phyloP scores from a whole-genome alignment of 2,329 filamentous ascomycete genomes.

The Cercospora canescens region DNA sequence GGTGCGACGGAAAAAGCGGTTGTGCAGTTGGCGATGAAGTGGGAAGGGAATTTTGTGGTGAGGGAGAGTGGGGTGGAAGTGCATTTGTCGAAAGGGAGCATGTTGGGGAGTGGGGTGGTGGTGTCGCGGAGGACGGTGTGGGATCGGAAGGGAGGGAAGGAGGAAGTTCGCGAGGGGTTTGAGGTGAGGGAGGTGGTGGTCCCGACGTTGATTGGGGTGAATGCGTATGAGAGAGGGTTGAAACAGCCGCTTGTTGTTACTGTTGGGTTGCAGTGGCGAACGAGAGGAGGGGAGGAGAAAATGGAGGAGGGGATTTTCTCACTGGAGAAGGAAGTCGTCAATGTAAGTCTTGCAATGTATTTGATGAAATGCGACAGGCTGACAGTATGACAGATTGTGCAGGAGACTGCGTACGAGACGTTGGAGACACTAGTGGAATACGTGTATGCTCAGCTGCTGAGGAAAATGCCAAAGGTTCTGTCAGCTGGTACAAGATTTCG shows the following conservation, averaged over 20 bases:
- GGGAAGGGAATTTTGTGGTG: constrained; percentile 24
- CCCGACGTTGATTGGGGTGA: constrained; percentile 71
- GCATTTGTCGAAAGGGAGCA: constrained; percentile 66
- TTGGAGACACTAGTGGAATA: constrained; percentile 50
- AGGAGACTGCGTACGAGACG: constrained; percentile 47
- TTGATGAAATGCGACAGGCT: neutral
- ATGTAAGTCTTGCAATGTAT: constrained; percentile 51
- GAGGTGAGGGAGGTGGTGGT: constrained; percentile 55
- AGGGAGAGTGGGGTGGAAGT: constrained; percentile 37
- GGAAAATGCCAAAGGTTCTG: constrained; percentile 33
- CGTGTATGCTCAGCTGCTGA: constrained; percentile 41
- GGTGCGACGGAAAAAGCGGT: constrained; percentile 22
- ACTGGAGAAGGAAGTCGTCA: constrained; percentile 62
- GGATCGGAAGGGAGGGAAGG: constrained; percentile 21
- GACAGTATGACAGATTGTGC: constrained; percentile 38
- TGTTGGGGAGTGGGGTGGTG: constrained; percentile 53
- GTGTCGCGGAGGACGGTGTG: constrained; percentile 41
- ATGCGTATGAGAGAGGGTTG: constrained; percentile 64
- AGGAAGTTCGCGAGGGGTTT: constrained; percentile 41
- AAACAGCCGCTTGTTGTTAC: constrained; percentile 68
- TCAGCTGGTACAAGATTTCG: constrained; percentile 54
- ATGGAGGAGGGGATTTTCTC: constrained; percentile 43
- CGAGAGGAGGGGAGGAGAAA: constrained; percentile 7
- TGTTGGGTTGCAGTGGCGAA: constrained; percentile 61
- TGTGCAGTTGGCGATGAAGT: constrained; percentile 29